phyloP scores from a whole-genome alignment of 345 rosid species.

The Dimocarpus longan region DNA sequence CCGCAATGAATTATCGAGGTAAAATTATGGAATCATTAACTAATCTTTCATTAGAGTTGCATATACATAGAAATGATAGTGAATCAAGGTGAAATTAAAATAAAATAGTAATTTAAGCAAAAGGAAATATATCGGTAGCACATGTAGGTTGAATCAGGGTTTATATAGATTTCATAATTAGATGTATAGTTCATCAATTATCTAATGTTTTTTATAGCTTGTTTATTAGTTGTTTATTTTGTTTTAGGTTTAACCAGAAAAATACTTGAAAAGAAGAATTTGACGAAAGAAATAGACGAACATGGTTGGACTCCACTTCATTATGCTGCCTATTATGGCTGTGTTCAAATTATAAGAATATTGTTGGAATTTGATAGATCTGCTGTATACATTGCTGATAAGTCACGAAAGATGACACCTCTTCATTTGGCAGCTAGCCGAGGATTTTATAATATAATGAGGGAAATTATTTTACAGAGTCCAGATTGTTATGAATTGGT shows the following conservation, averaged over 20 bases:
- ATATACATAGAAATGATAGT: no score
- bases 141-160: no score
- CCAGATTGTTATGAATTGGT: background rate
- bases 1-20: background rate
- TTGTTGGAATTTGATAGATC: background rate
- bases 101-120: no score
- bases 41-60: background rate
- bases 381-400: background rate
- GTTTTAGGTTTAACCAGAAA: background rate
- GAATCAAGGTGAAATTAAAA: background rate
- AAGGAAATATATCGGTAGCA: no score
- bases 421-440: conserved; percentile 3
- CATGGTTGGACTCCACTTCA: conserved; percentile 8
- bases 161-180: no score
- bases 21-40: conserved; percentile 6
- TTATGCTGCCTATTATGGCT: background rate
- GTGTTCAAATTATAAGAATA: accelerated
- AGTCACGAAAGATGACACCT: conserved; percentile 1
- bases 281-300: background rate
- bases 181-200: background rate
- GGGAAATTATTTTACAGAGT: background rate
- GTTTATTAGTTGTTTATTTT: background rate
- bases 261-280: background rate
- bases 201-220: background rate
- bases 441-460: background rate